Base-by-base conservation (phyloP, 495 filamentous ascomycete genomes). In the Neurospora tetrasperma region DNA sequence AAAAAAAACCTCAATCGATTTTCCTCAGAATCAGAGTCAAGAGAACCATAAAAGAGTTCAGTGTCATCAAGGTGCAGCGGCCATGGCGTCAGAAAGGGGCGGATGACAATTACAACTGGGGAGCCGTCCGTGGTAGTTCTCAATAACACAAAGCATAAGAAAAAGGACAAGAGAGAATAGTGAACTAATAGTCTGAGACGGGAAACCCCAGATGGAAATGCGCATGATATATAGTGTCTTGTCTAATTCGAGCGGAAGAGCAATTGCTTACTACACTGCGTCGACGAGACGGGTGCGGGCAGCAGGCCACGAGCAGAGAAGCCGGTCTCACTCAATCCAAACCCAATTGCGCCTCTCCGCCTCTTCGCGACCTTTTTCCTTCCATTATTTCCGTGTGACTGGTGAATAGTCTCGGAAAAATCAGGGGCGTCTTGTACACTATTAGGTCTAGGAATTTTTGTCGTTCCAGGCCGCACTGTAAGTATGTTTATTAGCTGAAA, bases 1-100 rank as follows among this genome's bases (percentile, higher is more conserved):
- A 44, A 71, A 11, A 11, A 10, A 6, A 38, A 44, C 42, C 66
- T 66, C 35, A 39, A 72, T 71, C 59, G 35, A 72, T 71, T 71
- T 69, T 70, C 59, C 72, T 40, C 42, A 69, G 71, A 54, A 77
- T 75, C 68, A 72, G 71, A 66, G 44, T 69, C 40, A 46, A 38
- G 6, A 41, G 12, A 39, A 18, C 18, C 68, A n/a, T 41, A 10
- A 23, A 73, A 41, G 35, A 39, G 69, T 69, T 9, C 42, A 54
- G 70, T 69, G 71, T 75, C 74, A 75, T 73, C 73, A 75, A 69
- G 62, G 48, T 35, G 42, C 73, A 71, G 48, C 71, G 62, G 73
- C 74, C 76, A 79, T 78, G 20, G 71, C 73, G 72, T 69, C 73
- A 5, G 35, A 40, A 31, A 27, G 59, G 69, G 43, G 12, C 23